phyloP scores from a whole-genome alignment of 371 early-diverging fungal species.

The Entomophthora muscae region DNA sequence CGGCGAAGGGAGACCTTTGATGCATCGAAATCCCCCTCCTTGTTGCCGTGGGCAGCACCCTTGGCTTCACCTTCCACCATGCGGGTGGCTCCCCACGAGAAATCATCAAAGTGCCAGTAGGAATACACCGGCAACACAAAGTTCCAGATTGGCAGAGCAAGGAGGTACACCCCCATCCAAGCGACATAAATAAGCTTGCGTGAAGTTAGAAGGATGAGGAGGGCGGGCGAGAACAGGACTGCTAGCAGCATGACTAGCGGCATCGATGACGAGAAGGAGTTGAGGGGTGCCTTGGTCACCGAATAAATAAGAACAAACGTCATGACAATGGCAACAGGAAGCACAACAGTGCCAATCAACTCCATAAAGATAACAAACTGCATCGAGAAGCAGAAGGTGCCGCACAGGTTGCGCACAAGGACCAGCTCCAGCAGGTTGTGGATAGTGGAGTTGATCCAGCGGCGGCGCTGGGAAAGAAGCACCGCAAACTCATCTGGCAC shows the following conservation, averaged over 20 bases:
- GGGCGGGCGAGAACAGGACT: constrained; percentile 66
- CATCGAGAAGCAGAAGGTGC: constrained; percentile 80
- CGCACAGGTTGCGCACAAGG: constrained; percentile 63
- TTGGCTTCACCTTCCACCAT: constrained; percentile 76
- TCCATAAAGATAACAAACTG: constrained; percentile 80
- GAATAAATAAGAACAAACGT: constrained; percentile 31
- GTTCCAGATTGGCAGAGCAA: constrained; percentile 90
- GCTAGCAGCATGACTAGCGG: constrained; percentile 47
- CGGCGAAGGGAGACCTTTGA: constrained; percentile 53
- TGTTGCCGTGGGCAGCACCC: constrained; percentile 53
- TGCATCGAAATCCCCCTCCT: constrained; percentile 56
- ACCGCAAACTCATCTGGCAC: constrained; percentile 64
- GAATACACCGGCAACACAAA: constrained; percentile 89
- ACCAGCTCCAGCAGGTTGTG: constrained; percentile 70
- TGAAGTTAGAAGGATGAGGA: constrained; percentile 79
- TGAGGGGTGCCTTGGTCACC: constrained; percentile 18
- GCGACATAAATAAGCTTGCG: constrained; percentile 68
- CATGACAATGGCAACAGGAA: constrained; percentile 69
- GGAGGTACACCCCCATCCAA: constrained; percentile 81
- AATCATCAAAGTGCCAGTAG: constrained; percentile 99
- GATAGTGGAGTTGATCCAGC: constrained; percentile 85
- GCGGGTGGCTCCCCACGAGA: constrained; percentile 93
- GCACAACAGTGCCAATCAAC: constrained; percentile 59
- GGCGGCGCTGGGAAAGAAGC: constrained; percentile 62
- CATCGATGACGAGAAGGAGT: constrained; percentile 25